These are phyloP conservation scores for Mercurialis annua DNA, from an alignment of 345 rosid genomes.

Conservation along the genomic window DNA sequence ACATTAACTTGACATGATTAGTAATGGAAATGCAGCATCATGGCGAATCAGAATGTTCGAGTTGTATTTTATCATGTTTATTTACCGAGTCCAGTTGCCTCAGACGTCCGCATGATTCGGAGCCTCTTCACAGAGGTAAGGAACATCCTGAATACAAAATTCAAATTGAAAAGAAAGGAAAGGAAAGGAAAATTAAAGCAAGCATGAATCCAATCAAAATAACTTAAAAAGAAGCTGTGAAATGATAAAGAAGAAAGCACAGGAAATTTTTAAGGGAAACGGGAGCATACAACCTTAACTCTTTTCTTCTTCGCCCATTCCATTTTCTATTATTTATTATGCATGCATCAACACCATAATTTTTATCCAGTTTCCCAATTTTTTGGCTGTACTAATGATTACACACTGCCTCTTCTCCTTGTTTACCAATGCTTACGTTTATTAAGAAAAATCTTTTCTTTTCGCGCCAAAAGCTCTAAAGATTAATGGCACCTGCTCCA, in stretches of 20 bases:
- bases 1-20: constrained; percentile 18
- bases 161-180: constrained; percentile 4
- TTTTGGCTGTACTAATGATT: background rate
- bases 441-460: background rate
- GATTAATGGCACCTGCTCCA: background rate
- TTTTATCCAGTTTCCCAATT: background rate
- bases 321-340: too few relatives aligned
- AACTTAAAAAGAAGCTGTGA: background rate
- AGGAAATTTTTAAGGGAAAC: background rate
- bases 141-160: constrained; percentile 63
- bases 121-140: constrained; percentile 75
- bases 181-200: background rate
- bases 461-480: background rate
- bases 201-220: background rate
- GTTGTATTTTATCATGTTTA: constrained; percentile 15
- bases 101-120: constrained; percentile 75
- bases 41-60: constrained; percentile 14
- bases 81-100: constrained; percentile 71
- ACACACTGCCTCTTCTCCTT: too few relatives aligned
- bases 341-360: background rate
- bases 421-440: background rate
- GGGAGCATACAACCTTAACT: background rate
- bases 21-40: constrained; percentile 4
- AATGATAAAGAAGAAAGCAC: background rate
- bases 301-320: background rate